Base-by-base conservation (phyloP, 1,284 basidiomycete species). In the Entoloma clypeatum region DNA sequence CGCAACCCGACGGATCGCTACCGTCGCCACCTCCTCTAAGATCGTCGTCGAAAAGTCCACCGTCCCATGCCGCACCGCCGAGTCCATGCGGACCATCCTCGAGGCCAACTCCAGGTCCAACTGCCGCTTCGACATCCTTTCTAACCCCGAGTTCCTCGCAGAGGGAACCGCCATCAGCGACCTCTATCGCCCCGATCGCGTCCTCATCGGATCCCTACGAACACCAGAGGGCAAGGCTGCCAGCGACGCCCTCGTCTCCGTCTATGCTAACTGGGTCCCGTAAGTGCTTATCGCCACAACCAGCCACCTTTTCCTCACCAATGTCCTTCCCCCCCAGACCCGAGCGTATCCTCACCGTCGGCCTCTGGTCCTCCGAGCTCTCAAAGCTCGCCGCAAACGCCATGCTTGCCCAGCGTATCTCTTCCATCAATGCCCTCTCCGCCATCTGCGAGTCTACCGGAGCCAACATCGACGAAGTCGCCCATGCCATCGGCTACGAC, bases 21-120 rank as follows among this genome's bases (percentile, higher is more conserved):
- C 81, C 39, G 86, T 98, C 43, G 89, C 96, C 25, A 87, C 74
- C 25, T 81, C 88, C 5, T 88, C 82, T 64, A 99, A 99, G 75
- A 99, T 99, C 58, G 95, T 99, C 50, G 94, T 99, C 43, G 96
- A 99, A 63, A 99, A 99, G 69, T 99, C 95, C 13, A 99, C 95
- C 3, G 95, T 99, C 19, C 95, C 95, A 25, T 98, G 94, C 71
- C 84, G 95, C 51, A 99, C 95, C 7, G 95, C 95, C 46, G 91
- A 96, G 64, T 95, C 93, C 18, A 99, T 99, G 95, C 88, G 94
- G 57, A 95, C 91, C 44, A 97, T 99, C 63, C 84, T 99, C 49
- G 94, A 98, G 67, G 92, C 95, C 55, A 99, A 99, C 77, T 94
- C 92, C 25, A 91, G 86, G 62, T 83, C 87, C 40, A 84, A 84